Evolutionary conservation across 306 rosid genomes (phyloP).

Genomic region (Prunus davidiana): DNA sequence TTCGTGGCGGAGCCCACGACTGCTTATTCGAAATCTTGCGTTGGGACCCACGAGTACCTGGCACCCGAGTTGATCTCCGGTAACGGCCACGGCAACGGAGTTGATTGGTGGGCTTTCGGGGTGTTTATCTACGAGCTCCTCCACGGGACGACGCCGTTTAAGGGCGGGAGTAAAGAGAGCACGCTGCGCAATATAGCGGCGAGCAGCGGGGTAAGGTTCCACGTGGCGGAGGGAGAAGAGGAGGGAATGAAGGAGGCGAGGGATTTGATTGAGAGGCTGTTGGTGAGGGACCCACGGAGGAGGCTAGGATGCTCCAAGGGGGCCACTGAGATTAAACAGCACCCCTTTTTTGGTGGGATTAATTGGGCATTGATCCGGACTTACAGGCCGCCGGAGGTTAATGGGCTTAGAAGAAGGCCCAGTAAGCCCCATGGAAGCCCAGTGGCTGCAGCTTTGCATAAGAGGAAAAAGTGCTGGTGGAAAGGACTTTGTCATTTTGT

Average conservation of each 20-base stretch:
- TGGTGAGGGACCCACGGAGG: slow-evolving; percentile 60
- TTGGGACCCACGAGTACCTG: slow-evolving; percentile 86
- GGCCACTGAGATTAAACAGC: slow-evolving; percentile 76
- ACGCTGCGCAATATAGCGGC: slow-evolving; percentile 75
- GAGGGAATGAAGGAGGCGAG: slow-evolving; percentile 49
- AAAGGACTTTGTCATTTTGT: slow-evolving; percentile 36
- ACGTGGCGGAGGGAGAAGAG: slow-evolving; percentile 38
- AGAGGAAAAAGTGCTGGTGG: slow-evolving; percentile 51
- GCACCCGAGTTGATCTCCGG: slow-evolving; percentile 84
- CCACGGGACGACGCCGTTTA: slow-evolving; percentile 83
- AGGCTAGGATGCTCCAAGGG: slow-evolving; percentile 70
- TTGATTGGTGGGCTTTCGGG: slow-evolving; percentile 98
- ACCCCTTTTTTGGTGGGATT: slow-evolving; percentile 74
- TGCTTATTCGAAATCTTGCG: slow-evolving; percentile 77
- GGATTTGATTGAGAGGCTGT: slow-evolving; percentile 59
- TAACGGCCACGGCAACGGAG: slow-evolving; percentile 77
- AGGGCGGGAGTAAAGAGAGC: slow-evolving; percentile 64
- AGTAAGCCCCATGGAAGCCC: slow-evolving; percentile 33
- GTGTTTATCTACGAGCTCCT: slow-evolving; percentile 62
- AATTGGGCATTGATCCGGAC: slow-evolving; percentile 83
- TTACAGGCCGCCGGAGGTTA: slow-evolving; percentile 59
- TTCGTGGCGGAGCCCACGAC: slow-evolving; percentile 76
- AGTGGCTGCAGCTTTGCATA: slow-evolving; percentile 15
- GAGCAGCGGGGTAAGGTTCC: slow-evolving; percentile 43
- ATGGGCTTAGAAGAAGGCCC: slow-evolving; percentile 44